A percentile compares a stretch with the other conserved stretches of the same genome.
These are phyloP conservation scores for Prunus armeniaca DNA, from an alignment of 306 rosid genomes.

Conservation along the genomic window DNA sequence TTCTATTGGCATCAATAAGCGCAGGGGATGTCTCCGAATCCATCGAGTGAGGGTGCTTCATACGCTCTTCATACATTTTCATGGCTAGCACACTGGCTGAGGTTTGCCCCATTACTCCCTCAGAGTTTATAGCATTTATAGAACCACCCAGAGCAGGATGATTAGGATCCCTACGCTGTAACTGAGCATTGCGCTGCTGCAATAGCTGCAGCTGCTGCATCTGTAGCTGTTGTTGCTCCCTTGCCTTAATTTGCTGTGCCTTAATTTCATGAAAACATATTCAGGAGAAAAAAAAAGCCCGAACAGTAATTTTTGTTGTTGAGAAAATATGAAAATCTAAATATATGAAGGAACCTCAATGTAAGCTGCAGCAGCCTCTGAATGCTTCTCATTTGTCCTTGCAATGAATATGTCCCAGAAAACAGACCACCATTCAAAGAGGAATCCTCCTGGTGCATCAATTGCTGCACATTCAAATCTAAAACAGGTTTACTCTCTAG, in stretches of 20 bases:
- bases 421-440: slow-evolving; percentile 99
- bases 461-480: slow-evolving; percentile 67
- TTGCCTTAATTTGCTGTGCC: slow-evolving; percentile 73
- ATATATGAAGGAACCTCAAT: slow-evolving; percentile 53
- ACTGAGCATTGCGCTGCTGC: slow-evolving; percentile 67
- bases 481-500: slow-evolving; percentile 7
- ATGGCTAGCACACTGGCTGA: slow-evolving; percentile 89
- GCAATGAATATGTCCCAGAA: slow-evolving; percentile 94
- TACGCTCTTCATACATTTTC: slow-evolving; percentile 83
- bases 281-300: not conserved
- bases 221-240: slow-evolving; percentile 78
- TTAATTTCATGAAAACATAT: slow-evolving; percentile 17
- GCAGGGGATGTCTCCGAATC: slow-evolving; percentile 83
- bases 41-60: slow-evolving; percentile 72
- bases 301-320: not conserved
- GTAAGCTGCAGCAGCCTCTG: slow-evolving; percentile 82
- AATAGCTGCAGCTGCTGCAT: slow-evolving; percentile 81
- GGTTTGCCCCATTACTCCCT: slow-evolving; percentile 80
- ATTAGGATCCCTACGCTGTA: slow-evolving; percentile 81
- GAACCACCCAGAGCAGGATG: slow-evolving; percentile 58
- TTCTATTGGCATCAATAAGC: slow-evolving; percentile 68
- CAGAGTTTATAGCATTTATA: slow-evolving; percentile 58
- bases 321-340: not conserved
- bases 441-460: slow-evolving; percentile 98
- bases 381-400: slow-evolving; percentile 90